Evolutionary conservation across 768 basidiomycete species (phyloP).

Genomic region (Macrolepiota dolichaula): DNA sequence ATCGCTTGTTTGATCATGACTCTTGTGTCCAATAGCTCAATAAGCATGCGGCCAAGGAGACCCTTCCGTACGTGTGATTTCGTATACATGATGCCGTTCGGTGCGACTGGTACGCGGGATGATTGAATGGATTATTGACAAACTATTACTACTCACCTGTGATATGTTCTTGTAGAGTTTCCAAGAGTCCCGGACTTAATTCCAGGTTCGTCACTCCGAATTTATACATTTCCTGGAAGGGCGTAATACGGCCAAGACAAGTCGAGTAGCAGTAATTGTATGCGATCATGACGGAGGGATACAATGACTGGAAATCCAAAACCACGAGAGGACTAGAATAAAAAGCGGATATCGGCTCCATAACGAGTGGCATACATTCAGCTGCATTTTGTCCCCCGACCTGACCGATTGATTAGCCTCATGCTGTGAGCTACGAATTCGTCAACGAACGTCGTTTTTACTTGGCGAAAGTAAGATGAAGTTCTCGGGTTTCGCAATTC

Average conservation of each 20-base stretch:
- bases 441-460: constrained; percentile 63
- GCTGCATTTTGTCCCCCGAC: constrained; percentile 96
- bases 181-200: constrained; percentile 62
- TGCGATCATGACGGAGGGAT: constrained; percentile 97
- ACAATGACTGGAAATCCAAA: constrained; percentile 93
- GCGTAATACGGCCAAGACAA: constrained; percentile 82
- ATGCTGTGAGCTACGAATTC: neutral
- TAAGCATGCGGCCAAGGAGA: constrained; percentile 86
- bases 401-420: constrained; percentile 34
- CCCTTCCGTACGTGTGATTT: constrained; percentile 83
- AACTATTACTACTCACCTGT: constrained; percentile 46
- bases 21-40: constrained; percentile 88
- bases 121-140: neutral
- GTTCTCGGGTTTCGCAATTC: constrained; percentile 93
- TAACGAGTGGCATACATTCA: constrained; percentile 92
- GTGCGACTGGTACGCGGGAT: constrained; percentile 59
- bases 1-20: constrained; percentile 98
- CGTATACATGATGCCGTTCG: constrained; percentile 94
- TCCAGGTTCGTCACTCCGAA: constrained; percentile 80
- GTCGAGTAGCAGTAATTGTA: constrained; percentile 98
- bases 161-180: constrained; percentile 71
- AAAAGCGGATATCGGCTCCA: constrained; percentile 92
- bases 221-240: constrained; percentile 87
- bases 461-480: constrained; percentile 91
- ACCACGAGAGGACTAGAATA: constrained; percentile 92